Base-by-base conservation (phyloP, 768 basidiomycete genomes). In the Leucosporidium yakuticum region DNA sequence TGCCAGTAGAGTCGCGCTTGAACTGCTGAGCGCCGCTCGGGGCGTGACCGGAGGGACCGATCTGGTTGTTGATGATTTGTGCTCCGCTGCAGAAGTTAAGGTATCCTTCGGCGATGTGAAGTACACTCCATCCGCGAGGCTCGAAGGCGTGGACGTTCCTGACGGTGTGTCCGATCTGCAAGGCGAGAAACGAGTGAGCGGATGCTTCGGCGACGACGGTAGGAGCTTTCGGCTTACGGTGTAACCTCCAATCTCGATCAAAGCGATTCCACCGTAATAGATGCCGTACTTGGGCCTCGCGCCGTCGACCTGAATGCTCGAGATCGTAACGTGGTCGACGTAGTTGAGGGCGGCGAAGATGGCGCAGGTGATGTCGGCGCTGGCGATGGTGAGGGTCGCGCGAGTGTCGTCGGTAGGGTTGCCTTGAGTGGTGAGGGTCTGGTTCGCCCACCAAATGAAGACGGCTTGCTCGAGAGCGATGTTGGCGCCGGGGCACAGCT, bases 61-160 rank as follows among this genome's bases (percentile, higher is more conserved):
- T 53, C 23, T 71, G 60, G 64, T 75, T 76, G 74, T 73, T 74
- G 29, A 54, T 60, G 59, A 77, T 69, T 36, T 61, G 14, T 59
- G 62, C 63, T 51, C 65, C 62, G 9, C n/a, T 48, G 68, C 68
- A 70, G 20, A 44, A 63, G 44, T 68, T 63, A 9, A 36, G 11
- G 59, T 69, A 68, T 19, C 74, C 75, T 63, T 75, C 73, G 7
- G 53, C 25, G n/a, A 27, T 17, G 25, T 54, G 53, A 4, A 54
- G 25, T 6, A 9, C 23, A 17, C n/a, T 25, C 53, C 53, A 54
- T 2, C 53, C 53, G 1, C 77, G 70, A 3, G 76, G 76, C 55
- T 75, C 70, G 62, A 65, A 73, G 25, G 73, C 54, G 56, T 74
- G 65, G 36, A 34, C 70, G 39, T 73, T 60, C 25, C 69, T 60